Evolutionary conservation across 2,329 filamentous ascomycete species (phyloP).

Genomic region (Penicillium palitans): DNA sequence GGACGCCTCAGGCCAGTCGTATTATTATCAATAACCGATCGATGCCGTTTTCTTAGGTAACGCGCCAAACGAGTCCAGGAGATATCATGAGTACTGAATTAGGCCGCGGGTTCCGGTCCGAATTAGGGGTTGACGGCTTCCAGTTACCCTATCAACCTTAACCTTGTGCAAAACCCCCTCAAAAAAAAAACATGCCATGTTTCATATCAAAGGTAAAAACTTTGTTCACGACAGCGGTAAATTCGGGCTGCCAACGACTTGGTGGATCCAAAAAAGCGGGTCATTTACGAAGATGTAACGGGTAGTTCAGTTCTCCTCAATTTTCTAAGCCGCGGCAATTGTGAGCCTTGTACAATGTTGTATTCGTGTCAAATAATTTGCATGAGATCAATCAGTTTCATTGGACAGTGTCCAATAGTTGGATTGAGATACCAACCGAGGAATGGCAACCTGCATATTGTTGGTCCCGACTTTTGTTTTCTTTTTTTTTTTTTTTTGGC

Average conservation of each 20-base stretch:
- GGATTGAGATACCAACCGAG: neutral
- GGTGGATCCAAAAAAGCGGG: conserved; percentile 6
- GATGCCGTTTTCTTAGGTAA: neutral
- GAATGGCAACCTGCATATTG: conserved; percentile 1
- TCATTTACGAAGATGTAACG: neutral
- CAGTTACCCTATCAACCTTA: neutral
- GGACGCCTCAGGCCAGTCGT: neutral
- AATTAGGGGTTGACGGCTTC: neutral
- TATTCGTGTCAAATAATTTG: neutral
- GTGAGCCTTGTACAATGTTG: neutral
- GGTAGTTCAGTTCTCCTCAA: neutral
- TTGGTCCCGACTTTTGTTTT: neutral
- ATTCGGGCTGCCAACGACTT: neutral
- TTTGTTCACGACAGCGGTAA: conserved; percentile 1
- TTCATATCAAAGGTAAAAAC: neutral
- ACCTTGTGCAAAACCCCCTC: neutral
- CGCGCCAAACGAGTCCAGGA: neutral
- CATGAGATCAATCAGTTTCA: neutral
- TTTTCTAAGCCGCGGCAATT: neutral
- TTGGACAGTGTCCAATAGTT: neutral
- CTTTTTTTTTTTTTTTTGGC: neutral
- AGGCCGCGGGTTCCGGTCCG: neutral
- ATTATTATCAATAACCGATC: neutral
- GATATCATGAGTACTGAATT: neutral
- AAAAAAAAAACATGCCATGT: neutral